Evolutionary conservation across 257 asterid species (phyloP).

Genomic region (Fraxinus cuspidata): DNA sequence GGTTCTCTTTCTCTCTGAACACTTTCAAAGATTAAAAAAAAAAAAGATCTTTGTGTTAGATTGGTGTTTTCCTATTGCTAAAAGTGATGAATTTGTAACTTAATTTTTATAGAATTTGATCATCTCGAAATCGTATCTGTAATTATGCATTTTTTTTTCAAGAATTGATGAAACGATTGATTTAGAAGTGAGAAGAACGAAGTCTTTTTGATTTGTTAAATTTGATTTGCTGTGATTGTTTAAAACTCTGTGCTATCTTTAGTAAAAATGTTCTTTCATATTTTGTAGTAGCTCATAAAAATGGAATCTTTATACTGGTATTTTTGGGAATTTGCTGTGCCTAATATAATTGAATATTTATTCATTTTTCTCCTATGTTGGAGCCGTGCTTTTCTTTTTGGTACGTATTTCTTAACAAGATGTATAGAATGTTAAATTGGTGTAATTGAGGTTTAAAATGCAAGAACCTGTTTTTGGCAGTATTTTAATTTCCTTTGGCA

Average conservation of each 20-base stretch:
- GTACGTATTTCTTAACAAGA: constrained; percentile 13
- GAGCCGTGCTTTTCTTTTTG: background rate
- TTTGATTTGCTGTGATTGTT: constrained; percentile 12
- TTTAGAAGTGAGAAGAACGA: constrained; percentile 25
- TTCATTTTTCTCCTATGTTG: background rate
- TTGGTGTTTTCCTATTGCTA: constrained; percentile 13
- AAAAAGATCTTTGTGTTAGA: constrained; percentile 17
- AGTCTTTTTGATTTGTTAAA: constrained; percentile 9
- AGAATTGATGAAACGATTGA: constrained; percentile 9
- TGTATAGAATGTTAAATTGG: constrained; percentile 9
- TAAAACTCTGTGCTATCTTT: background rate
- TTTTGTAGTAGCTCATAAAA: constrained; percentile 4
- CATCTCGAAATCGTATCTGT: background rate
- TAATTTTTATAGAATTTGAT: background rate
- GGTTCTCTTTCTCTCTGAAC: constrained; percentile 16
- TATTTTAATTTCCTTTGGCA: constrained; percentile 10
- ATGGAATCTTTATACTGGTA: background rate
- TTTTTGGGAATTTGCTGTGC: background rate
- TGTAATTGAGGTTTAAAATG: constrained; percentile 11
- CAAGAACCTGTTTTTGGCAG: background rate
- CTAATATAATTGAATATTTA: constrained; percentile 3
- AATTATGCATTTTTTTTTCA: background rate
- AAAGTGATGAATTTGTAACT: constrained; percentile 9
- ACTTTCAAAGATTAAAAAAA: constrained; percentile 14
- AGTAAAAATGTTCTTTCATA: constrained; percentile 19